Base-by-base conservation (phyloP, 1,284 basidiomycete species). In the Uromyces viciae-fabae region DNA sequence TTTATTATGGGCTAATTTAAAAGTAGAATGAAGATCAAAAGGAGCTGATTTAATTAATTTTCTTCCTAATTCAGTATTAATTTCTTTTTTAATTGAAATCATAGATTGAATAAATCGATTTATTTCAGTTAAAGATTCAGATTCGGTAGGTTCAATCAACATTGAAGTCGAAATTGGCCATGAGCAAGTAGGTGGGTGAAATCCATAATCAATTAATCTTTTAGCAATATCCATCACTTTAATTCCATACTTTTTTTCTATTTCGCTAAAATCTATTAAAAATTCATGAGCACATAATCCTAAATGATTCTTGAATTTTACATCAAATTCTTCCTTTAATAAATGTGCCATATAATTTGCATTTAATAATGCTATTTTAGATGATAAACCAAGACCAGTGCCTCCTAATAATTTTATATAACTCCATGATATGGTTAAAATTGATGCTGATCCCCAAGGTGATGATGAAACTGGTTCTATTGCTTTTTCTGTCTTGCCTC, bases 141-240 rank as follows among this genome's bases (percentile, higher is more conserved):
- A 94, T 87, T 98, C 95, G 15, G 95, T 98, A 14, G 94, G 94
- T 87, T 97, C 94, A 82, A 97, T 95, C 7, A 86, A 82, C 92
- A 95, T 95, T 84, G 92, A 95, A 3, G 94, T 95, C 31, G 93
- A 91, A 83, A 93, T 94, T 14, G 95, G 95, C 95, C 95, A 97
- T 17, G 93, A 94, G 86, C 93, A 94, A 9, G 93, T 95, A 0
- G 93, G 93, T 42, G 93, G 93, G 85, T 95, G 93, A 88, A 95
- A 94, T 49, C 93, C 92, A 76, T 82, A 83, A 87, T 84, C 92
- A 88, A 93, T 94, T 74, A 98, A 88, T 79, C 96, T 91, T 88
- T 99, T 99, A 36, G 95, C 95, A 84, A 99, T 95, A 87, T 99
- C 96, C 60, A 91, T 91, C 25, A 98, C 95, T 86, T 95, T 96